Percentiles rank a stretch among this genome's conserved stretches.
These are phyloP conservation scores for Rhizopogon salebrosus DNA, from an alignment of 768 basidiomycete species.

Conservation along the genomic window DNA sequence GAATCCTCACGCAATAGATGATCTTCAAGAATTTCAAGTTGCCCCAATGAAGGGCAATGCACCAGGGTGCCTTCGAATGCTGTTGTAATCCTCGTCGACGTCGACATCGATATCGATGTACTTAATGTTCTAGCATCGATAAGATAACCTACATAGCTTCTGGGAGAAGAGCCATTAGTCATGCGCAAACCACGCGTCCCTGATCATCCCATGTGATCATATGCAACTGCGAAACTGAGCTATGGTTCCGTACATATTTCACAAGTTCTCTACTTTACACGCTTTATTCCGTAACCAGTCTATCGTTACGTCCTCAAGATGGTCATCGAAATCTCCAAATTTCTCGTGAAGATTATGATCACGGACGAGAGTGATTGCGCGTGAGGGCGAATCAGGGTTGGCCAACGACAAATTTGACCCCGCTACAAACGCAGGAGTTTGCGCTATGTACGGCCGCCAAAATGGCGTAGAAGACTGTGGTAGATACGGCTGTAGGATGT, in stretches of 20 bases:
- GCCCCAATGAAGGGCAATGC: conserved; percentile 47
- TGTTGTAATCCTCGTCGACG: conserved; percentile 5
- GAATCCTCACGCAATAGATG: conserved; percentile 44
- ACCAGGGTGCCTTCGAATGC: conserved; percentile 50
- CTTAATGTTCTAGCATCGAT: background rate
- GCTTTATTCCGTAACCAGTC: conserved; percentile 42
- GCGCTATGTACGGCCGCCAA: conserved; percentile 45
- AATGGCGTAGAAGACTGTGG: conserved; percentile 29
- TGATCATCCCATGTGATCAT: too few species aligned
- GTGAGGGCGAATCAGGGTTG: conserved; percentile 38
- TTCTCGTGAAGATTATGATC: conserved; percentile 46
- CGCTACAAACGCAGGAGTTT: conserved; percentile 37
- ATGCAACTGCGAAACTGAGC: background rate
- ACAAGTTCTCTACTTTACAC: conserved; percentile 22
- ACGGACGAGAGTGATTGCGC: conserved; percentile 45
- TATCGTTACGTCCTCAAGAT: conserved; percentile 64
- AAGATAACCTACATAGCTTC: too few species aligned
- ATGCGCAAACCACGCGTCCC: too few species aligned
- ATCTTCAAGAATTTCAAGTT: conserved; percentile 51
- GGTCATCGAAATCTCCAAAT: conserved; percentile 81
- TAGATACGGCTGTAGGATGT: conserved; percentile 43
- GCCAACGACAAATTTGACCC: conserved; percentile 44
- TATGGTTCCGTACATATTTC: conserved; percentile 2
- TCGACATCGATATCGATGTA: background rate
- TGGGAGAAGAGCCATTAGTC: too few species aligned